Conservation (phyloP, 2,329 filamentous ascomycete species). For the Fusarium sp. region DNA sequence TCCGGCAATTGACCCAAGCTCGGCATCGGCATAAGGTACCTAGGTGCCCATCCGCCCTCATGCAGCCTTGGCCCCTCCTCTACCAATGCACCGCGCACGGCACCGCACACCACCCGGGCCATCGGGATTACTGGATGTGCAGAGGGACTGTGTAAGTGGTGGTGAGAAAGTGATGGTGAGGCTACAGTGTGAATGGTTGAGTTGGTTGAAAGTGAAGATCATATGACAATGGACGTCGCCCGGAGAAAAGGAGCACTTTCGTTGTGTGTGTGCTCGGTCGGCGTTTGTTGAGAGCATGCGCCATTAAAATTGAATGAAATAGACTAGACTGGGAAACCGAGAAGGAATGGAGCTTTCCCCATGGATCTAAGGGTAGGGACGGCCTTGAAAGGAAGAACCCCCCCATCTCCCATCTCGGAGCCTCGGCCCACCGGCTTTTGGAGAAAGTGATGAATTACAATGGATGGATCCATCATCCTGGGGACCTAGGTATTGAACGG, state of each 20-base stretch:
- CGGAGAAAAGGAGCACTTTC: constrained; percentile 29
- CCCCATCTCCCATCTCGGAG: constrained; percentile 20
- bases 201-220: constrained; percentile 7
- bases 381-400: not conserved
- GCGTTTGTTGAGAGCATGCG: constrained; percentile 38
- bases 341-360: constrained; percentile 22
- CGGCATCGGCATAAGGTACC: constrained; percentile 23
- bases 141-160: not conserved
- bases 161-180: not conserved
- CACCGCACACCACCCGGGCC: constrained; percentile 16
- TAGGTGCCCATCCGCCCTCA: not conserved
- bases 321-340: not conserved
- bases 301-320: constrained; percentile 5
- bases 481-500: not conserved
- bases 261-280: not conserved
- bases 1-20: constrained; percentile 33
- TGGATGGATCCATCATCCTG: not conserved
- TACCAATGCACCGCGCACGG: not conserved
- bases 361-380: not conserved
- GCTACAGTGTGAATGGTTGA: not conserved
- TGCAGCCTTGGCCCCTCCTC: constrained; percentile 23
- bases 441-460: constrained; percentile 17
- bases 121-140: constrained; percentile 24
- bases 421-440: constrained; percentile 46
- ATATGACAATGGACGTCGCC: not conserved